Percentiles rank a stretch among this genome's conserved stretches.
phyloP scores from a whole-genome alignment of 2,329 filamentous ascomycete species.

The Fusarium gaditjirri region DNA sequence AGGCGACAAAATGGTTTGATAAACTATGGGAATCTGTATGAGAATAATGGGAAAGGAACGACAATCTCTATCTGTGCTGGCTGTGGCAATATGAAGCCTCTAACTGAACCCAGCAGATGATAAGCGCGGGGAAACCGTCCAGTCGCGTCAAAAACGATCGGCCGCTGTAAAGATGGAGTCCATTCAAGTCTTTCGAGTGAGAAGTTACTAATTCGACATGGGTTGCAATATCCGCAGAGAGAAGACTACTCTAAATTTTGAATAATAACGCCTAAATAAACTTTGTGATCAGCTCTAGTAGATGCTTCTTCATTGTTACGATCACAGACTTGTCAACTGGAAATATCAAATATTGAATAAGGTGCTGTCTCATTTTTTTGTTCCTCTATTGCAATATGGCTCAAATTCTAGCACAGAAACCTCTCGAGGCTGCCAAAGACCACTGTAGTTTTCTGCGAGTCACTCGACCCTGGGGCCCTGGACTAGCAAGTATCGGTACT shows the following conservation, averaged over 20 bases:
- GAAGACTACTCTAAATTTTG: not conserved
- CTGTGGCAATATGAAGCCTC: slow-evolving; percentile 27
- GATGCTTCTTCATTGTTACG: not conserved
- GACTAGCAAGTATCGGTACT: slow-evolving; percentile 45
- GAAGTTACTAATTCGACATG: slow-evolving; percentile 3
- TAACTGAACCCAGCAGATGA: slow-evolving; percentile 28
- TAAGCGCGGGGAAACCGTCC: slow-evolving; percentile 32
- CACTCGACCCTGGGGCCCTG: slow-evolving; percentile 23
- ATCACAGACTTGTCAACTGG: too few species aligned
- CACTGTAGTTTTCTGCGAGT: slow-evolving; percentile 36
- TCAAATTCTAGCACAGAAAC: not conserved
- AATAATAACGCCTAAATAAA: not conserved
- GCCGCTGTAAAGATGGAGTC: slow-evolving; percentile 4
- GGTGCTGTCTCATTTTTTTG: not conserved
- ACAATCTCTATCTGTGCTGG: slow-evolving; percentile 32
- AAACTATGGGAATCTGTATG: slow-evolving; percentile 29
- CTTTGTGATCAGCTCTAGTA: not conserved
- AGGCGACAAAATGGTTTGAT: slow-evolving; percentile 13
- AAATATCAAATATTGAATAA: not conserved
- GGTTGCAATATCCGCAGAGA: not conserved
- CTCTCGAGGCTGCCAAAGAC: slow-evolving; percentile 22
- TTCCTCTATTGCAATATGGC: not conserved
- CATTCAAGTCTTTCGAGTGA: slow-evolving; percentile 7
- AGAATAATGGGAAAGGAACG: slow-evolving; percentile 32
- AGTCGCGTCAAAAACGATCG: slow-evolving; percentile 25